These are phyloP conservation scores for Thelephora terrestris DNA, from an alignment of 1,284 basidiomycete species.

Conservation along the genomic window DNA sequence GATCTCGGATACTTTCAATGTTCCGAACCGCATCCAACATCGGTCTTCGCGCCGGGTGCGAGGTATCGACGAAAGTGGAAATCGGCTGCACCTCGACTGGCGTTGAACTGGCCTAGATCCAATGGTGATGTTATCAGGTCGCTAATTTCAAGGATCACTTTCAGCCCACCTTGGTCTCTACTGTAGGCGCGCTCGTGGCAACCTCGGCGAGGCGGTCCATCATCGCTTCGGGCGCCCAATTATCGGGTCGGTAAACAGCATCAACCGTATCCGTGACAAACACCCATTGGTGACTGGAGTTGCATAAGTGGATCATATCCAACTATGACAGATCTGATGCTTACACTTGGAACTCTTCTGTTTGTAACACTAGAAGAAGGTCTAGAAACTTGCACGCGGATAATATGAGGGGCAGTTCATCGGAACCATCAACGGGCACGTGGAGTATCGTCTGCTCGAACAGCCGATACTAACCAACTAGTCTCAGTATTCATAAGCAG, in stretches of 20 bases:
- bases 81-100: neutral
- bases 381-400: conserved; percentile 93
- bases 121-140: neutral
- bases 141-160: neutral
- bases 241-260: conserved; percentile 80
- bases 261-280: conserved; percentile 98
- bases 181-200: conserved; percentile 49
- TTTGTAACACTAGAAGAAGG: conserved; percentile 83
- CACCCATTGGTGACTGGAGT: conserved; percentile 89
- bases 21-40: conserved; percentile 57
- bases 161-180: conserved; percentile 20
- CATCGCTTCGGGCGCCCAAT: conserved; percentile 78
- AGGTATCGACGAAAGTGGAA: conserved; percentile 1
- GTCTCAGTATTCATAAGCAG: neutral
- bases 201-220: conserved; percentile 88
- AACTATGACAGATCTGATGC: conserved; percentile 14
- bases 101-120: neutral
- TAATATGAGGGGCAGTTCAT: conserved; percentile 74
- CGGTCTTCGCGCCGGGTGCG: conserved; percentile 55
- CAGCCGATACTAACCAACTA: conserved; percentile 50
- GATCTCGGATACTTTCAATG: conserved; percentile 73
- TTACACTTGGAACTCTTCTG: conserved; percentile 96
- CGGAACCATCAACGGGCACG: conserved; percentile 68
- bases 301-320: conserved; percentile 1
- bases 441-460: conserved; percentile 58